Percentiles rank a stretch among this genome's conserved stretches.
Evolutionary conservation across 2,329 filamentous ascomycete species (phyloP).

Genomic region (Aureobasidium vineae): DNA sequence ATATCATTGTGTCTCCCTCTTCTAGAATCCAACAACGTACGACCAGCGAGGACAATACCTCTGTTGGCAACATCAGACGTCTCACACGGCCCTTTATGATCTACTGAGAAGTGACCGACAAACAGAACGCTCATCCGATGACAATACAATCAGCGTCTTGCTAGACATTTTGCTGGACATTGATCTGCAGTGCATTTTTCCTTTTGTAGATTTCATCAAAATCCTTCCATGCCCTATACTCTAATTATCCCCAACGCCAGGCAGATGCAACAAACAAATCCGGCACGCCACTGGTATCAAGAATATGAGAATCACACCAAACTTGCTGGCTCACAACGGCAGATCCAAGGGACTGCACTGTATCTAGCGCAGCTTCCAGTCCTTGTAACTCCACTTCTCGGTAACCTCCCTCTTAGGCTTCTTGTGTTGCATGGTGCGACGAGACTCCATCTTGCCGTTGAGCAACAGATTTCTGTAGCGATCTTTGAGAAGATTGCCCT

Average conservation of each 20-base stretch:
- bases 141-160: background rate
- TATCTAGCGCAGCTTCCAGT: slow-evolving; percentile 63
- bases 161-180: background rate
- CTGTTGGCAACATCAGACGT: background rate
- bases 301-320: background rate
- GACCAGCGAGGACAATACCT: background rate
- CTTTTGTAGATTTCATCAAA: background rate
- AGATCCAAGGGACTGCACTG: background rate
- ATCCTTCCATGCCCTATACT: background rate
- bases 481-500: slow-evolving; percentile 93
- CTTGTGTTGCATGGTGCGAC: slow-evolving; percentile 77
- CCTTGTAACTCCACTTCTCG: slow-evolving; percentile 98
- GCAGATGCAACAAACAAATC: slow-evolving; percentile 13
- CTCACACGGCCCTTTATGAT: background rate
- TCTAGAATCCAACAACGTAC: too few species aligned
- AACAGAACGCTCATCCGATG: background rate
- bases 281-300: slow-evolving; percentile 6
- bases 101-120: background rate
- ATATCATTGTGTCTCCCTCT: too few species aligned
- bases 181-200: background rate
- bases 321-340: background rate
- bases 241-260: slow-evolving; percentile 13
- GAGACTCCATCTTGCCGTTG: slow-evolving; percentile 81
- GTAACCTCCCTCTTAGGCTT: slow-evolving; percentile 77
- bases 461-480: slow-evolving; percentile 86